These are phyloP conservation scores for Carex myosuroides DNA, from an alignment of 176 grass and related monocot species.

Conservation along the genomic window DNA sequence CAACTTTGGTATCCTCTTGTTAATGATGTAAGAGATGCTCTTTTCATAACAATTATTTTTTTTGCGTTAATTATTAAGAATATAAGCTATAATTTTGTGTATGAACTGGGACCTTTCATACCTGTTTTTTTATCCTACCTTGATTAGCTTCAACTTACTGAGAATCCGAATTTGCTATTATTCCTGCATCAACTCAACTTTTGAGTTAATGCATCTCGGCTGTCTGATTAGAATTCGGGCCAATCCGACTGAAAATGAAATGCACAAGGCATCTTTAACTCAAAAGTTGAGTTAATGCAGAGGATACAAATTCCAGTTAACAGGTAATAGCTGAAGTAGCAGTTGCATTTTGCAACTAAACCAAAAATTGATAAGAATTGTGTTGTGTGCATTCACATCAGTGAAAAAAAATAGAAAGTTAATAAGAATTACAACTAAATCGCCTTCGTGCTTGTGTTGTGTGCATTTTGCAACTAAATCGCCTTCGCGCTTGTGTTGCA, in stretches of 20 bases:
- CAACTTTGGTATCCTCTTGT: slow-evolving; percentile 81
- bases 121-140: neutral
- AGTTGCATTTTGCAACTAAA: neutral
- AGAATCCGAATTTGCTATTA: neutral
- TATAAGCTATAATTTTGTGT: neutral
- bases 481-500: too few relatives aligned
- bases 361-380: neutral
- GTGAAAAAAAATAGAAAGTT: too few relatives aligned
- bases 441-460: too few relatives aligned
- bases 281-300: too few relatives aligned
- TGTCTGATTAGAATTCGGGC: too few relatives aligned
- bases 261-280: too few relatives aligned
- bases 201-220: too few relatives aligned
- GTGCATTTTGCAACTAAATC: too few relatives aligned
- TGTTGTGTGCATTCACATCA: too few relatives aligned
- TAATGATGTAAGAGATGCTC: slow-evolving; percentile 72
- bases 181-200: neutral
- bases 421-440: too few relatives aligned
- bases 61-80: neutral
- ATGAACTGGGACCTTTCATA: neutral
- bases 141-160: neutral
- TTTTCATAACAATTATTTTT: neutral
- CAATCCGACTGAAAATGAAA: too few relatives aligned
- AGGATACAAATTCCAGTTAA: neutral
- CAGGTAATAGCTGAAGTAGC: neutral